Evolutionary conservation across 768 basidiomycete genomes (phyloP).

Genomic region (Rhodotorula taiwanensis): DNA sequence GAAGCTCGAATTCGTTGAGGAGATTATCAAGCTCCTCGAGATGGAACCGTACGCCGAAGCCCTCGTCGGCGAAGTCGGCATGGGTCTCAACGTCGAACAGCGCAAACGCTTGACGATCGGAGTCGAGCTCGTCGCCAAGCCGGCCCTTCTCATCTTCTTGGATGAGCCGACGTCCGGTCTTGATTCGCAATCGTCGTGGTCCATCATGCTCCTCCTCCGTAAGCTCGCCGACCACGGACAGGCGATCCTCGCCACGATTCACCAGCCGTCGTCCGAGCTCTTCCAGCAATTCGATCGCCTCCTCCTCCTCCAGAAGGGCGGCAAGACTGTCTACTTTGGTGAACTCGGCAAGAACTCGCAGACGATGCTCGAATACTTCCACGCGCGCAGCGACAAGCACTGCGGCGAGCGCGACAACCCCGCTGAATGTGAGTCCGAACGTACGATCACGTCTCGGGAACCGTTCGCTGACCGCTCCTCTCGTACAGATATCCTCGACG

Average conservation of each 20-base stretch:
- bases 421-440: constrained; percentile 52
- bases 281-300: constrained; percentile 73
- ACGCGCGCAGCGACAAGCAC: constrained; percentile 53
- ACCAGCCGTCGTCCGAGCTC: constrained; percentile 56
- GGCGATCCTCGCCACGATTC: constrained; percentile 48
- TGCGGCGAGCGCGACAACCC: constrained; percentile 60
- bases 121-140: constrained; percentile 71
- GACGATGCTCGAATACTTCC: constrained; percentile 54
- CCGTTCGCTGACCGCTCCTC: not conserved
- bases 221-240: constrained; percentile 50
- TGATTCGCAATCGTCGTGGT: constrained; percentile 51
- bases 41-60: constrained; percentile 49
- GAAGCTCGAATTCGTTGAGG: constrained; percentile 48
- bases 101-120: constrained; percentile 68
- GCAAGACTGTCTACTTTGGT: constrained; percentile 59
- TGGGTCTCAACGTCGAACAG: constrained; percentile 48
- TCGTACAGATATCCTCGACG: constrained; percentile 58
- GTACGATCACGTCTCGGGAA: too few relatives aligned
- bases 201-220: constrained; percentile 48
- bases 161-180: constrained; percentile 49
- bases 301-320: constrained; percentile 59
- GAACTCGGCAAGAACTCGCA: constrained; percentile 64
- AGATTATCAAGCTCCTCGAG: constrained; percentile 48
- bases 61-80: constrained; percentile 49
- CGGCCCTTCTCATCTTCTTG: constrained; percentile 48